Evolutionary conservation across 768 basidiomycete genomes (phyloP).

Genomic region (Sistotremastrum suecicum): DNA sequence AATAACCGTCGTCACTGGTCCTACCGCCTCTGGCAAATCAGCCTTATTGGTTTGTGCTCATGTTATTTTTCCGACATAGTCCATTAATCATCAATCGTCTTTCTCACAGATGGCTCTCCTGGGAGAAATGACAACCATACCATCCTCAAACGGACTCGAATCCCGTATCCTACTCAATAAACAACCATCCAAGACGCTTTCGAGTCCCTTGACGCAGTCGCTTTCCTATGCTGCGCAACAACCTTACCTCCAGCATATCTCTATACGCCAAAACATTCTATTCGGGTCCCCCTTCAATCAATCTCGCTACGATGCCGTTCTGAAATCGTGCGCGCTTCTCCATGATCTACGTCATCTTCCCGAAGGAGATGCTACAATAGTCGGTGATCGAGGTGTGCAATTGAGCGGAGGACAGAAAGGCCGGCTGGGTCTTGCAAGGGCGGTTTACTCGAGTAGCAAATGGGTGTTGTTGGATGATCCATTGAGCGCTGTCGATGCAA

Average conservation of each 20-base stretch:
- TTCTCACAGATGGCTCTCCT: constrained; percentile 7
- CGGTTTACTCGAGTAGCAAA: constrained; percentile 12
- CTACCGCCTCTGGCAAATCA: constrained; percentile 26
- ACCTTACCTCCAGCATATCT: constrained; percentile 12
- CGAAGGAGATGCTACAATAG: constrained; percentile 19
- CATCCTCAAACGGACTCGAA: neutral
- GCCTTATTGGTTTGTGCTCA: constrained; percentile 16
- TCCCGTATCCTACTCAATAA: constrained; percentile 22
- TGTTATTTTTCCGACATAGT: neutral
- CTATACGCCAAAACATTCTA: constrained; percentile 30
- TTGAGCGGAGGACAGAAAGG: constrained; percentile 17
- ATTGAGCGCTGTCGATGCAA: constrained; percentile 12
- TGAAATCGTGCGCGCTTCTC: constrained; percentile 27
- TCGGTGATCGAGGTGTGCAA: constrained; percentile 4
- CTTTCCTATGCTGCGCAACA: constrained; percentile 20
- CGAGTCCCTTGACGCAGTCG: constrained; percentile 1
- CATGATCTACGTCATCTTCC: constrained; percentile 30
- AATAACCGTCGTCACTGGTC: constrained; percentile 23
- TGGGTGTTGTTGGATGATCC: constrained; percentile 16
- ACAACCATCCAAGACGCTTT: constrained; percentile 8
- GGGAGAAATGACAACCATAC: constrained; percentile 13
- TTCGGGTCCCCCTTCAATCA: constrained; percentile 27
- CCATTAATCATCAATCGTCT: neutral
- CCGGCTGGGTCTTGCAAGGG: constrained; percentile 13
- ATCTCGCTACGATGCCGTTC: constrained; percentile 21